Evolutionary conservation across 192 early-diverging fungal species (phyloP).

Genomic region (Backusella sp.): DNA sequence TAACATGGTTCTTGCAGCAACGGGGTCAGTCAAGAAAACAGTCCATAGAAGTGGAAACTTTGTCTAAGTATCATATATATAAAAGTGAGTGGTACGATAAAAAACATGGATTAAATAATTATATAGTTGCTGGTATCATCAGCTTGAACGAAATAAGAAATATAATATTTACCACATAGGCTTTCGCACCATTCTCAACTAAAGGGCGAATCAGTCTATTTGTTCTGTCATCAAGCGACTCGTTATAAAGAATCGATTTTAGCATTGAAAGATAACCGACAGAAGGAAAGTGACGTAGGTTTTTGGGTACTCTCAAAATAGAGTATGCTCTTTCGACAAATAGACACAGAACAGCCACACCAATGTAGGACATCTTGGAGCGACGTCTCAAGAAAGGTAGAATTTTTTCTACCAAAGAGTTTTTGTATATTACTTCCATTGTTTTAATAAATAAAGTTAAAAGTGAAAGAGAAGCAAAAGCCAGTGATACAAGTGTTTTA

Average conservation of each 20-base stretch:
- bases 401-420: not conserved
- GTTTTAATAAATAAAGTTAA: not conserved
- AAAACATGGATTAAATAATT: not conserved
- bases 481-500: not conserved
- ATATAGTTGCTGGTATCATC: not conserved
- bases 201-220: not conserved
- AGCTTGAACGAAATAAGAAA: not conserved
- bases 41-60: not conserved
- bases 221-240: not conserved
- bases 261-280: not conserved
- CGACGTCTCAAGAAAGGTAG: not conserved
- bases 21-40: not conserved
- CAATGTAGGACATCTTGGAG: conserved; percentile 1
- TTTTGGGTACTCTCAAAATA: not conserved
- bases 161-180: not conserved
- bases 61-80: not conserved
- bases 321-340: not conserved
- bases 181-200: not conserved
- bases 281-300: not conserved
- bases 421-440: conserved; percentile 6
- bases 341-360: not conserved
- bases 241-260: not conserved
- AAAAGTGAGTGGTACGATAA: not conserved
- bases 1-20: not conserved
- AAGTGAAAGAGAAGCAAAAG: not conserved